A percentile compares a stretch with the other conserved stretches of the same genome.
Conservation (phyloP, 2,329 filamentous ascomycete species). For the Microdochium paspali region DNA sequence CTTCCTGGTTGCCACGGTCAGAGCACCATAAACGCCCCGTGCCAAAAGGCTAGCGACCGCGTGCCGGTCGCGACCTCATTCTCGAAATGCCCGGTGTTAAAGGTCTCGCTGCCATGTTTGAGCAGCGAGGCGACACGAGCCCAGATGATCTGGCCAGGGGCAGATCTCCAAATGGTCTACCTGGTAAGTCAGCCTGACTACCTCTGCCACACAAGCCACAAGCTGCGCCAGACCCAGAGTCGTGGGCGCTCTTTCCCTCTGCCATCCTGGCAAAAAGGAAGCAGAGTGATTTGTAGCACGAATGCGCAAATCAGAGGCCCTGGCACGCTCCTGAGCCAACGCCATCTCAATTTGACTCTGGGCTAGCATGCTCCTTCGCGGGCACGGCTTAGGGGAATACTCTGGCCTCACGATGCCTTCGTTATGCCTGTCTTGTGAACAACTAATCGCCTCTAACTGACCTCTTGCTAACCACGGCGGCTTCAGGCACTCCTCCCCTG, state of each 20-base stretch:
- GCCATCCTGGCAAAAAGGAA: no score
- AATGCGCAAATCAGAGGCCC: no score
- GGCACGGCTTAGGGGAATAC: not conserved
- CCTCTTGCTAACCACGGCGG: no score
- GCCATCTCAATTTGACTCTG: no score
- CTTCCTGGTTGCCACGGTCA: no score
- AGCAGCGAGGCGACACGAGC: constrained; percentile 58
- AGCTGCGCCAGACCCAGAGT: not conserved
- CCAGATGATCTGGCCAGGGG: constrained; percentile 52
- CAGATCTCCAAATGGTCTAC: constrained; percentile 46
- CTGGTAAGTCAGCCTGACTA: constrained; percentile 21
- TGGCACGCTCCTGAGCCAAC: no score
- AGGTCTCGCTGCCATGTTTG: constrained; percentile 73
- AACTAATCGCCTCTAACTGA: no score
- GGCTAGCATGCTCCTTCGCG: not conserved
- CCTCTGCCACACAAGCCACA: no score
- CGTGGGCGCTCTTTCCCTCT: no score
- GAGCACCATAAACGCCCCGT: no score
- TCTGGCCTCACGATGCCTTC: not conserved
- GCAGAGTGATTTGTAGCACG: no score
- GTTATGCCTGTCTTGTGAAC: not conserved
- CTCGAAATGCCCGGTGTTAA: constrained; percentile 57
- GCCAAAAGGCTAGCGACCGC: not conserved
- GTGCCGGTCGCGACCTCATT: constrained; percentile 7
- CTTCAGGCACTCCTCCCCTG: constrained; percentile 21